phyloP scores from a whole-genome alignment of 1,284 basidiomycete species.

The Naganishia albida region DNA sequence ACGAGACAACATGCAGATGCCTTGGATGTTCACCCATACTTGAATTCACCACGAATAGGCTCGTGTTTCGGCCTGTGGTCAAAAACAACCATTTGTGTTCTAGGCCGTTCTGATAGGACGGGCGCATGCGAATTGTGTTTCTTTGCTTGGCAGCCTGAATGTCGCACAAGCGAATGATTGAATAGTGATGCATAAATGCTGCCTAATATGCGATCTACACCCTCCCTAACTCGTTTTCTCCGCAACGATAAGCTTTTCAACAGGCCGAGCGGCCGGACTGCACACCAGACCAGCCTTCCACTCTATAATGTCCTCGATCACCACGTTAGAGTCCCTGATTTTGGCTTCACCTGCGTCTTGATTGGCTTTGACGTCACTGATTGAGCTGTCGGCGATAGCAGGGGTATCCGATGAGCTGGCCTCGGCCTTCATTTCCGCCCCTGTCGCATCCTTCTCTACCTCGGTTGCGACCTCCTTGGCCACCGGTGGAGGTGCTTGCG shows the following conservation, averaged over 20 bases:
- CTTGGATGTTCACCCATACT: no score
- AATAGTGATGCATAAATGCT: no score
- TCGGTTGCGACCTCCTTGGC: constrained; percentile 59
- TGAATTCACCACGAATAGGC: no score
- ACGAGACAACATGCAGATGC: no score
- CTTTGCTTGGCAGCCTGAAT: no score
- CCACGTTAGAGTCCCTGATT: constrained; percentile 60
- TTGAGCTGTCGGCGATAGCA: constrained; percentile 55
- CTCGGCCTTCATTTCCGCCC: constrained; percentile 62
- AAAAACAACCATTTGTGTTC: no score
- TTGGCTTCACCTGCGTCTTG: constrained; percentile 39
- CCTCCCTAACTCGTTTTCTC: no score
- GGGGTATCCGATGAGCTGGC: constrained; percentile 62
- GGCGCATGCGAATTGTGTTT: no score
- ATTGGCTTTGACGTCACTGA: constrained; percentile 56
- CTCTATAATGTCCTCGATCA: constrained; percentile 66
- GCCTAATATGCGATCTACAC: no score
- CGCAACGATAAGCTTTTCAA: constrained; percentile 9
- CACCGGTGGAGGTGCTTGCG: constrained; percentile 55
- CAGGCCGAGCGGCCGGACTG: constrained; percentile 16
- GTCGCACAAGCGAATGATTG: no score
- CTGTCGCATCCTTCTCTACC: constrained; percentile 63
- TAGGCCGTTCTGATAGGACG: no score
- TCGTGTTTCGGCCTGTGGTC: no score
- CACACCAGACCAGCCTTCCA: constrained; percentile 67